Conservation (phyloP, 169 alveolate species). For the Plasmodium cynomolgi region DNA sequence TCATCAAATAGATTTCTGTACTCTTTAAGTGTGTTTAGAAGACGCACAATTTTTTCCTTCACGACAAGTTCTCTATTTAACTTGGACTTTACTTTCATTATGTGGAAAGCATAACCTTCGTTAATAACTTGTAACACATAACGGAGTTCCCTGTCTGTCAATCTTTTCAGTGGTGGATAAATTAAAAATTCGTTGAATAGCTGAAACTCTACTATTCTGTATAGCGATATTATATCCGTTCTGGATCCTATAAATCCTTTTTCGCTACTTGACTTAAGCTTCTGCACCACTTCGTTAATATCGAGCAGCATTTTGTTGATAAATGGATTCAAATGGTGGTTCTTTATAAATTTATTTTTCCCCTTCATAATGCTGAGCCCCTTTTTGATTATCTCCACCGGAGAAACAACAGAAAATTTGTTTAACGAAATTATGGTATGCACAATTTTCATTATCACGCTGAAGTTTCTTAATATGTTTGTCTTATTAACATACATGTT, state of each 20-base stretch:
- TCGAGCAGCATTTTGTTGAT: conserved; percentile 33
- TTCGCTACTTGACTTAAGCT: conserved; percentile 32
- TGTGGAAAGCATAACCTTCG: conserved; percentile 49
- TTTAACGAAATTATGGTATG: conserved; percentile 64
- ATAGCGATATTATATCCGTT: conserved; percentile 11
- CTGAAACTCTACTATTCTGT: conserved; percentile 38
- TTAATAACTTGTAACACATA: conserved; percentile 41
- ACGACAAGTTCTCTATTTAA: neutral
- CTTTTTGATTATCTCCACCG: conserved; percentile 32
- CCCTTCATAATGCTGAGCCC: conserved; percentile 5
- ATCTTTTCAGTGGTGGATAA: conserved; percentile 69
- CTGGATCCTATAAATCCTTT: neutral
- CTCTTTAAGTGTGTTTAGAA: conserved; percentile 15
- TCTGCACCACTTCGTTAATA: conserved; percentile 45
- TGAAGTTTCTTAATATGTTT: conserved; percentile 29
- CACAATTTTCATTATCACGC: conserved; percentile 34
- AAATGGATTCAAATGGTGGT: conserved; percentile 34
- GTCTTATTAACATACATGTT: conserved; percentile 48
- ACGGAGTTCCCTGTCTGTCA: conserved; percentile 11
- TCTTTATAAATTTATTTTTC: neutral
- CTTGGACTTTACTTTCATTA: neutral
- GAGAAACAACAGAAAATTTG: conserved; percentile 65
- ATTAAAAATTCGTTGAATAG: conserved; percentile 34
- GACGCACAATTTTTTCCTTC: neutral
- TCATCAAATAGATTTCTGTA: conserved; percentile 25